Conservation (phyloP, 179 eudicot species). For the Silene coronaria region DNA sequence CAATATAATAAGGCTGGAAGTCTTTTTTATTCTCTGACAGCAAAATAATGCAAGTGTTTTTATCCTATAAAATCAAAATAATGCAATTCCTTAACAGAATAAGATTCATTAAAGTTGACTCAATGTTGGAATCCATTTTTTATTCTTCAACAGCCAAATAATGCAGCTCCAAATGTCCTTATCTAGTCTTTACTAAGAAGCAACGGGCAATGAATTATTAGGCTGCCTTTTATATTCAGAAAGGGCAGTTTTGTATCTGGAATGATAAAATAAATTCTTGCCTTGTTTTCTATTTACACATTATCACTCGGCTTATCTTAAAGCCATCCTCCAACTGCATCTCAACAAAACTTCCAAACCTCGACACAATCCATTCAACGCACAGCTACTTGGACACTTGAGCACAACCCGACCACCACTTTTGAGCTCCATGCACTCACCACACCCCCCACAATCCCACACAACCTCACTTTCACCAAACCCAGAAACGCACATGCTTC, state of each 20-base stretch:
- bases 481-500: neutral
- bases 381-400: neutral
- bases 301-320: neutral
- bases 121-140: neutral
- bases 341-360: neutral
- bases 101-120: neutral
- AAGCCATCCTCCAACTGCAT: neutral
- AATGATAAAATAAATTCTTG: neutral
- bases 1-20: neutral
- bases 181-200: neutral
- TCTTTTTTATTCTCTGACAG: neutral
- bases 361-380: neutral
- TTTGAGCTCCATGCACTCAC: neutral
- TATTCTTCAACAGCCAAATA: neutral
- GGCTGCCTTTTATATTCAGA: neutral
- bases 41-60: neutral
- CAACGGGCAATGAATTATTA: neutral
- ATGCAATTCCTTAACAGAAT: neutral
- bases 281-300: neutral
- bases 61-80: neutral
- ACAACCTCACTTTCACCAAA: neutral
- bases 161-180: neutral
- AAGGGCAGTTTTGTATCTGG: neutral
- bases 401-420: neutral
- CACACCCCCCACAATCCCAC: neutral